Base-by-base conservation (phyloP, 495 filamentous ascomycete species). In the Hypomontagnella submonticulosa region DNA sequence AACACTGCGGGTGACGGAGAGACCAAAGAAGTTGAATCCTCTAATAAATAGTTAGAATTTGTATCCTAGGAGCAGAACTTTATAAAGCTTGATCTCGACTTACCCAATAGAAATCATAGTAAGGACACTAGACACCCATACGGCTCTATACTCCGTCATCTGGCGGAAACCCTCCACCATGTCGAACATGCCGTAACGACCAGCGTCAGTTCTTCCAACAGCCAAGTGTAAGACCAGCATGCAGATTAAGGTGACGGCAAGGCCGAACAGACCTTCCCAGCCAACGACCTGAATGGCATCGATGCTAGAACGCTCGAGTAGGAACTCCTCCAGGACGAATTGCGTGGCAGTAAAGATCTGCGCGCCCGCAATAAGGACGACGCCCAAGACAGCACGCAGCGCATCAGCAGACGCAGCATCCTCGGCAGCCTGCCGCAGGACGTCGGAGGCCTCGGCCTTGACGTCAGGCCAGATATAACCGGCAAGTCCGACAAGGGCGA, bases 31-130 rank as follows among this genome's bases (percentile, higher is more conserved):
- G 80, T 99, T 99, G 87, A 97, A 99, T 50, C 94, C 92, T 36
- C 93, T 94, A n/a, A 6, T 1, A 52, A 0, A 0, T 30, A 16
- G 40, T 67, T 57, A 67, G 68, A 5, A 13, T 23, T 5, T 1
- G 0, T 43, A 42, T 23, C 42, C 42, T 32, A 43, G n/a, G n/a
- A n/a, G 33, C 57, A 67, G 66, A 55, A 34, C 54, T 55, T 42
- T 52, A 2, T 40, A 27, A 12, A 51, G 6, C 23, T 27, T 27
- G 34, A 57, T 18, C n/a, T 27, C 11, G 56, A 81, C 89, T 74
- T 85, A 95, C 89, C 93, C 93, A 71, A 99, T 98, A 72, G 90
- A 93, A 67, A 99, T 85, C 95, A 99, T 99, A 63, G 97, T 98
- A 38, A 93, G 72, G 12, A 98, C 19, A 48, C 90, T 93, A 5